A percentile compares a stretch with the other conserved stretches of the same genome.
Evolutionary conservation across 441 rosid genomes (phyloP).

Genomic region (Populus tomentosa): DNA sequence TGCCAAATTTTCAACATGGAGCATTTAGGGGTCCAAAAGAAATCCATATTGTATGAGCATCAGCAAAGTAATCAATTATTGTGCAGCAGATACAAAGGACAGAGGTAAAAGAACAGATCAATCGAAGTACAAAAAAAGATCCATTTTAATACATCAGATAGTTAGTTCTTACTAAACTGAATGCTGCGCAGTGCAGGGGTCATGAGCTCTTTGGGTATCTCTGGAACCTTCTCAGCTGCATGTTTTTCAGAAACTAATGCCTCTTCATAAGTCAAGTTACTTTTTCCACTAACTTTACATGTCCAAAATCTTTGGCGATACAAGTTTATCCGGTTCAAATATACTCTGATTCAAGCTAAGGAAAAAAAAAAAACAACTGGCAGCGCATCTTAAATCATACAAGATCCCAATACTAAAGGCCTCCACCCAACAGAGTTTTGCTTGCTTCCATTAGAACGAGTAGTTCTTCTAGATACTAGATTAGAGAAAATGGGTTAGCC

Average conservation of each 20-base stretch:
- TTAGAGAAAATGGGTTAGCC: not conserved
- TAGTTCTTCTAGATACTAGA: not conserved
- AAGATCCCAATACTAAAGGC: not conserved
- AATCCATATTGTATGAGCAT: not conserved
- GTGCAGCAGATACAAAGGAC: not conserved
- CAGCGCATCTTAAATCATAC: not conserved
- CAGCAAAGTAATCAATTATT: not conserved
- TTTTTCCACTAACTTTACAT: constrained; percentile 83
- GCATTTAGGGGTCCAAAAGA: not conserved
- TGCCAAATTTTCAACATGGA: not conserved
- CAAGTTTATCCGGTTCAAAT: constrained; percentile 74
- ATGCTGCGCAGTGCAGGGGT: constrained; percentile 61
- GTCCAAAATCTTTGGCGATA: constrained; percentile 87
- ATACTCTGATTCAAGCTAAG: constrained; percentile 56
- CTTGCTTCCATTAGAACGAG: not conserved
- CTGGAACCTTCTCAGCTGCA: constrained; percentile 72
- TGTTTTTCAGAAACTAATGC: constrained; percentile 83
- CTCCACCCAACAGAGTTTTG: not conserved
- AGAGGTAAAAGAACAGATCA: not conserved
- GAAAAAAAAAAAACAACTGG: constrained; percentile 24
- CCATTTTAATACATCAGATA: not conserved
- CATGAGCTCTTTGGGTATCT: constrained; percentile 66
- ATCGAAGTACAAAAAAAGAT: not conserved
- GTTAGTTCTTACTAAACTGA: constrained; percentile 70
- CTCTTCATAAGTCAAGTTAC: constrained; percentile 89